Evolutionary conservation across 306 rosid species (phyloP), one percentile per base, ranked within the genome.

Genomic region (Cicer bijugum): DNA sequence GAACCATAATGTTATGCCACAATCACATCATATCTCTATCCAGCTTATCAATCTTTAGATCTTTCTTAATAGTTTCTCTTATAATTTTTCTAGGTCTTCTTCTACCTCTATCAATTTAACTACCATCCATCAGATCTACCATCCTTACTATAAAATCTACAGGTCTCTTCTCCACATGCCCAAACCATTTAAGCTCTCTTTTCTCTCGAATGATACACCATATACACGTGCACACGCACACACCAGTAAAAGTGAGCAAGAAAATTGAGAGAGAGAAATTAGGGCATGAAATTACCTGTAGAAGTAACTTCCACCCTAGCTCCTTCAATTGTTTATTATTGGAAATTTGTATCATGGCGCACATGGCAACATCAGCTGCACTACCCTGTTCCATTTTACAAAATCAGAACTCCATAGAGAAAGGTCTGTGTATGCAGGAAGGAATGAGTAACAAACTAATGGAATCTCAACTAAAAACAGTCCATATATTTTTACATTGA

Each of bases 331-430:
- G 75, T 47, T 69, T 69, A 84, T 89, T 89, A 42, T 69, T 84
- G 50, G 89, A 81, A 80, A 93, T 89, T 85, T 93, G 88, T 74
- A 93, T 75, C 98, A 93, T 93, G 79, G 98, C 98, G 75, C 98
- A 93, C 98, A 91, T 93, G 86, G 98, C 97, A 71, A 93, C 98
- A 83, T 93, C 98, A 17, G 98, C 98, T 7, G 97, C 97, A 75
- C 98, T 93, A 63, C 98, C 98, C 96, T 92, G 96, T 88, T 53
- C 56, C 79, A 86, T 82, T 83, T 28, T 15, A 74, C 55, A 71
- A 64, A 64, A 59, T 75, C 73, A 78, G 79, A 74, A 71, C 16
- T 47, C 37, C 60, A 62, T 47, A 50, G 61, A 70, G 43, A 59
- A 77, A 73, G 44, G 46, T 12, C 56, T 33, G 20, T 20, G 55